Evolutionary conservation across 176 grass and related monocot species (phyloP).

Genomic region (Avena insularis): DNA sequence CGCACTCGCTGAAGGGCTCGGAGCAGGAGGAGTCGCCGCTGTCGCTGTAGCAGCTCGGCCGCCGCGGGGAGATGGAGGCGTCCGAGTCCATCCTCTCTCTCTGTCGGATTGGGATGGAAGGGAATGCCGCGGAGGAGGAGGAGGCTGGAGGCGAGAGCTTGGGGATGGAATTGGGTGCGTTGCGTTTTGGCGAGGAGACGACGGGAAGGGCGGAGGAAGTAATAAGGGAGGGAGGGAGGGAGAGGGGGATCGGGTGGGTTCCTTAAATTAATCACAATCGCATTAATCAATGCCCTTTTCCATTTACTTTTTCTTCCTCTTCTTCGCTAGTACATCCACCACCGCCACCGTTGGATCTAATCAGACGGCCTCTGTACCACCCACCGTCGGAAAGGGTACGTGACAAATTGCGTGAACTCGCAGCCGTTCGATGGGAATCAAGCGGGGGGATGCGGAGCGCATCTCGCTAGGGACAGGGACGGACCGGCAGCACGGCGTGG

Average conservation of each 20-base stretch:
- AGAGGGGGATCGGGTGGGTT: background rate
- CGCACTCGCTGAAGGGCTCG: conserved; percentile 83
- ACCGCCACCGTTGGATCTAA: conserved; percentile 20
- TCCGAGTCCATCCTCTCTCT: conserved; percentile 55
- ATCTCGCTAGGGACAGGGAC: background rate
- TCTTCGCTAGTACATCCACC: background rate
- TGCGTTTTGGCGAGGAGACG: conserved; percentile 42
- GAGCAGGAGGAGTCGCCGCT: conserved; percentile 76
- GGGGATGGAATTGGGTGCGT: conserved; percentile 48
- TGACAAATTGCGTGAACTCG: background rate
- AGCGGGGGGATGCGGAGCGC: background rate
- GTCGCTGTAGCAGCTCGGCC: conserved; percentile 75
- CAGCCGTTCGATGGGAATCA: conserved; percentile 31
- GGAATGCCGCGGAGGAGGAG: conserved; percentile 9
- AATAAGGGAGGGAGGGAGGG: conserved; percentile 8
- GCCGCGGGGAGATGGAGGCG: conserved; percentile 52
- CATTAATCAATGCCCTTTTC: conserved; percentile 8
- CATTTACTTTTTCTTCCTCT: background rate
- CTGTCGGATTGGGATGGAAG: background rate
- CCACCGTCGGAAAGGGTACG: conserved; percentile 5
- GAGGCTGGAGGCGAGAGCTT: background rate
- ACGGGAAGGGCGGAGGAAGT: conserved; percentile 35
- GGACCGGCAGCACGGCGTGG: background rate
- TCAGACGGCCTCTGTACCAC: conserved; percentile 14
- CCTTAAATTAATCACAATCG: conserved; percentile 15